Evolutionary conservation across 1,139 yeast species (phyloP), one percentile per base, ranked within the genome.

Genomic region (Candida sojae): DNA sequence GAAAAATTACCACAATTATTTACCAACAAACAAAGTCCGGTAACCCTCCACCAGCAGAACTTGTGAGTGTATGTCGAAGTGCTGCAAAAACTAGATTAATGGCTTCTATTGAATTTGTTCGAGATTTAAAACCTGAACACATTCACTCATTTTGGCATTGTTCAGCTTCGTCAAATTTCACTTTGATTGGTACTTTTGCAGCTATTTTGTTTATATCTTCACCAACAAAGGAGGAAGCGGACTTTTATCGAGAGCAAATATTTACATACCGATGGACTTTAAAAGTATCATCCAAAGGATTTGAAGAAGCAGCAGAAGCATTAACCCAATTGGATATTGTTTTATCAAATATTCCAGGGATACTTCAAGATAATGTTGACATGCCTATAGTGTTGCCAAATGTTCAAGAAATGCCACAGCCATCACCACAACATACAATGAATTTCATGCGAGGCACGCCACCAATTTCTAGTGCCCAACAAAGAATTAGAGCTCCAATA

Each of bases 111-210:
- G 95, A 88, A 47, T 88, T 90, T 67, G 86, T 89, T 9, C 70
- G 86, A 48, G 86, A 82, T 50, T 75, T 91, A 59, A 84, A 84
- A 56, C 86, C 87, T 2, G 96, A 89, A 55, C 96, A 90, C 60
- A 79, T 88, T 45, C 91, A 84, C 60, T 82, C 95, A 8, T 90
- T 89, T 65, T 91, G 97, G 97, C 93, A 88, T 64, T 81, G 91
- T 2, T 83, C 91, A 4, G 80, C 96, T 0, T 77, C 92, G 0
- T 79, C 88, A 9, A 88, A 87, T 60, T 82, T 91, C 54, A 84
- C 96, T 3, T 68, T 88, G 42, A 88, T 90, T 47, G 96, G 96
- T 2, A 82, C 93, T 0, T 91, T 91, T 75, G 96, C 96, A 0
- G 86, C 95, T 0, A 71, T 91, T 8, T 68, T 91, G 48, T 88